phyloP scores from a whole-genome alignment of 345 rosid genomes.

The Brassica cretica region DNA sequence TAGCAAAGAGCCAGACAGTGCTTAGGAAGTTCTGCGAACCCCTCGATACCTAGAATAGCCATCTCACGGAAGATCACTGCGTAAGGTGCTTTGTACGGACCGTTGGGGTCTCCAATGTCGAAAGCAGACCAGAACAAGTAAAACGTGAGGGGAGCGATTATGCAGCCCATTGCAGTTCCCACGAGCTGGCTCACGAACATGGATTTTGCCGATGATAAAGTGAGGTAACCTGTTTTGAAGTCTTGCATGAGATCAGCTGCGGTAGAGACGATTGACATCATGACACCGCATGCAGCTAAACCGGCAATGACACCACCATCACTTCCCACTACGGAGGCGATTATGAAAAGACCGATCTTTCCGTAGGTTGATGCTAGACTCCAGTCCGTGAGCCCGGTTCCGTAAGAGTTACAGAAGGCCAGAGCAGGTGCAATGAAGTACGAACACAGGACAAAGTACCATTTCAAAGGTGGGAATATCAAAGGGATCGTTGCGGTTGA shows the following conservation, averaged over 20 bases:
- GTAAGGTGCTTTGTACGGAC: not conserved
- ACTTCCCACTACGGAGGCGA: not conserved
- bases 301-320: constrained; percentile 3
- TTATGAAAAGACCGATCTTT: not conserved
- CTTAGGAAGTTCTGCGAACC: not conserved
- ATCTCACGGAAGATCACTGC: not conserved
- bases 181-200: not conserved
- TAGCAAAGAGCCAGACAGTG: not conserved
- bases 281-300: not conserved
- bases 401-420: not conserved
- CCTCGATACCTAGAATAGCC: not conserved
- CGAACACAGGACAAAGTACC: not conserved
- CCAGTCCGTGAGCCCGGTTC: not conserved
- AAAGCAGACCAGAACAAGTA: not conserved
- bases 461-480: not conserved
- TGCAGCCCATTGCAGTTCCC: constrained; percentile 1
- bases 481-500: not conserved
- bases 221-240: not conserved
- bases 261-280: not conserved
- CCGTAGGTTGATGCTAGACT: not conserved
- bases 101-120: not conserved
- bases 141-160: not conserved
- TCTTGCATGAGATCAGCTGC: not conserved
- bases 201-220: not conserved
- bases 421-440: not conserved